Conservation (phyloP, 116 monocot genomes). For the Iris pallida region DNA sequence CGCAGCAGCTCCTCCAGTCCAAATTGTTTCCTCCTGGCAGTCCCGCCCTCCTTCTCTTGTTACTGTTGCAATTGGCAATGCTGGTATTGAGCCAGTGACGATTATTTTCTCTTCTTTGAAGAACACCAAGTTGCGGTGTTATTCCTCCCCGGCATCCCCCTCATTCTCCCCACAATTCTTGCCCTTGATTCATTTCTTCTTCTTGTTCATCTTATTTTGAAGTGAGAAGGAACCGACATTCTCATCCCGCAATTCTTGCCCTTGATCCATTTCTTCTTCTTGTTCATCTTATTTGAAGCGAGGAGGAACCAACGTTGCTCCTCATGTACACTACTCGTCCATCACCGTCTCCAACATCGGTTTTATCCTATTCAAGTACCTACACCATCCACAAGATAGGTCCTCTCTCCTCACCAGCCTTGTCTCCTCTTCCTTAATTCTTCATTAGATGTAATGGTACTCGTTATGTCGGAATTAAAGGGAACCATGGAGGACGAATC, state of each 20-base stretch:
- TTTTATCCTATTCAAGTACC: background rate
- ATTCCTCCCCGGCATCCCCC: constrained; percentile 5
- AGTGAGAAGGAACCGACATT: no score
- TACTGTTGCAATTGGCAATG: background rate
- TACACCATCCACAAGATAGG: constrained; percentile 3
- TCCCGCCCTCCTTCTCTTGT: constrained; percentile 1
- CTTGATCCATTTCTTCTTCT: background rate
- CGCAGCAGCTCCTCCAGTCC: constrained; percentile 62
- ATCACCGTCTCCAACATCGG: constrained; percentile 2
- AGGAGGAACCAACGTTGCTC: background rate
- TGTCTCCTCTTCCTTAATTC: background rate
- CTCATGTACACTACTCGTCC: constrained; percentile 8
- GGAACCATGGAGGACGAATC: constrained; percentile 25
- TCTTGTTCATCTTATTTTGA: no score
- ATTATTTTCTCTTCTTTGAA: constrained; percentile 13
- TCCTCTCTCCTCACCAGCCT: background rate
- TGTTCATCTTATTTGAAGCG: constrained; percentile 1
- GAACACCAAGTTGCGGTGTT: constrained; percentile 42
- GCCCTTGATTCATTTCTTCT: no score
- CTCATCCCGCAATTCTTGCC: constrained; percentile 1
- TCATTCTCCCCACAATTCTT: constrained; percentile 3
- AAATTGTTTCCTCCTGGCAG: constrained; percentile 17
- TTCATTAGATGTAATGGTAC: background rate
- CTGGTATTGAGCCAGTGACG: background rate
- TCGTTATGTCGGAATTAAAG: constrained; percentile 27